Evolutionary conservation across 441 rosid genomes (phyloP).

Genomic region (Viola pubescens): DNA sequence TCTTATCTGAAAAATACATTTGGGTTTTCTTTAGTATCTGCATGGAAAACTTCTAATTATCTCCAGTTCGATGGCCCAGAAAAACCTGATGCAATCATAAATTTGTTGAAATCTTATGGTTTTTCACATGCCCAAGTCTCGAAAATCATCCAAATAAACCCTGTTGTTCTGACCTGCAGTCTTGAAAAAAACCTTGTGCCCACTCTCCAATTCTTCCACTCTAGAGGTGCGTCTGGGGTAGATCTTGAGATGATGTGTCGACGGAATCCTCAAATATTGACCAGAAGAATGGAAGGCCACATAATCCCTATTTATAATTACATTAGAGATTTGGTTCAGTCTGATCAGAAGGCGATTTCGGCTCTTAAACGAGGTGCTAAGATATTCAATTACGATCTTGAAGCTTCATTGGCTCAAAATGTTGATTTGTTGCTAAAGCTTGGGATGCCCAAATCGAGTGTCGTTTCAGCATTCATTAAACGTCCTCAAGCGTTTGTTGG

Average conservation of each 20-base stretch:
- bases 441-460: constrained; percentile 21
- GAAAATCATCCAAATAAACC: not conserved
- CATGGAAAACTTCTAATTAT: not conserved
- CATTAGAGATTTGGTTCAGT: constrained; percentile 14
- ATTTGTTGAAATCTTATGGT: not conserved
- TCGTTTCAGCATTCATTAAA: not conserved
- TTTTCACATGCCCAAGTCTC: not conserved
- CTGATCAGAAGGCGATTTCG: constrained; percentile 9
- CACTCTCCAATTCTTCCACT: constrained; percentile 1
- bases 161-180: not conserved
- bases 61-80: not conserved
- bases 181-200: not conserved
- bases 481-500: not conserved
- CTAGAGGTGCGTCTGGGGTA: constrained; percentile 1
- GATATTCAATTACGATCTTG: not conserved
- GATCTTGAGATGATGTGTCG: not conserved
- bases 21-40: constrained; percentile 2
- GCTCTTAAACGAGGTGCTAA: constrained; percentile 4
- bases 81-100: not conserved
- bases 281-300: not conserved
- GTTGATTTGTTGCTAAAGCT: constrained; percentile 13
- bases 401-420: constrained; percentile 3
- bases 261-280: not conserved
- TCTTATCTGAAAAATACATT: not conserved
- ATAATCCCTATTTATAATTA: constrained; percentile 21